A percentile compares a stretch with the other conserved stretches of the same genome.
These are phyloP conservation scores for Penicillium flavigenum DNA, from an alignment of 495 filamentous ascomycete genomes.

Conservation along the genomic window DNA sequence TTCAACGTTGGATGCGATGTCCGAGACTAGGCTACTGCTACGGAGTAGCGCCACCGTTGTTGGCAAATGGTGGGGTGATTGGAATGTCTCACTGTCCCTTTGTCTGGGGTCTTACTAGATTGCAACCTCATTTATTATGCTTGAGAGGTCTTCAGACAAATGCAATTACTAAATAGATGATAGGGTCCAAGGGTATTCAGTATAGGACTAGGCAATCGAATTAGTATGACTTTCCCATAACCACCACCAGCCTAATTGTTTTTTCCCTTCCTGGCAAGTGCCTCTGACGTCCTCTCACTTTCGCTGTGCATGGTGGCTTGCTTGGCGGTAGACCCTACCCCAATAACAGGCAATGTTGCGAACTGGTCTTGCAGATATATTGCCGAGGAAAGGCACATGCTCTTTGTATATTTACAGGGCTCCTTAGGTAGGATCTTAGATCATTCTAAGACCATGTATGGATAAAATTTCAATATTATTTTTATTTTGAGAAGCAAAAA, in stretches of 20 bases:
- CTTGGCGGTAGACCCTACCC: conserved; percentile 14
- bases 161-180: background rate
- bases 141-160: background rate
- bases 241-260: background rate
- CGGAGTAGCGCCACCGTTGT: conserved; percentile 5
- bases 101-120: conserved; percentile 3
- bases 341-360: conserved; percentile 10
- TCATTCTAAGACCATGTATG: too few species aligned
- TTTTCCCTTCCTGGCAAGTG: background rate
- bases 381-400: conserved; percentile 14
- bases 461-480: too few species aligned
- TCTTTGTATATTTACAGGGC: background rate
- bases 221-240: background rate
- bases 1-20: conserved; percentile 4
- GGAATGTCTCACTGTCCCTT: conserved; percentile 15
- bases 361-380: conserved; percentile 6
- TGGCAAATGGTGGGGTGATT: conserved; percentile 6
- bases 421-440: too few species aligned
- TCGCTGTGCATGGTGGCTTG: conserved; percentile 24
- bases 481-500: too few species aligned
- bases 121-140: background rate
- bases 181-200: background rate
- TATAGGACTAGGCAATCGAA: background rate
- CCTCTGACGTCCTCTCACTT: conserved; percentile 11
- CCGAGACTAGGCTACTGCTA: conserved; percentile 12